These are phyloP conservation scores for Leishmania mexicana DNA, from an alignment of 208 protist genomes.

Conservation along the genomic window DNA sequence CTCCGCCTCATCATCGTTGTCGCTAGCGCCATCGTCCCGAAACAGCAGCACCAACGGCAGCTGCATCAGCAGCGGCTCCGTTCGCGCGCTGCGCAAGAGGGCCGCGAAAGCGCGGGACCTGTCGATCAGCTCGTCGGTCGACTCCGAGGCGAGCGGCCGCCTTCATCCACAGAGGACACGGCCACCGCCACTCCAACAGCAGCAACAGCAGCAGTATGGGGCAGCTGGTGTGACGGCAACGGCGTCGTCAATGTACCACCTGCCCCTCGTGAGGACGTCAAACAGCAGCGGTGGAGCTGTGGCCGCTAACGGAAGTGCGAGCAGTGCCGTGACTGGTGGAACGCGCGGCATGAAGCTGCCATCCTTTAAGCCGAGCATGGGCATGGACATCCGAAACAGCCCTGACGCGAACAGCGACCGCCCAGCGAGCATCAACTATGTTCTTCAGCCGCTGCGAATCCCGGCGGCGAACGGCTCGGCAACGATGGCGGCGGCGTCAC, in stretches of 20 bases:
- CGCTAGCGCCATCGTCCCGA: slow-evolving; percentile 20
- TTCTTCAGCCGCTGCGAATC: slow-evolving; percentile 4
- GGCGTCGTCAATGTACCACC: not conserved
- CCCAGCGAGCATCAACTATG: slow-evolving; percentile 9
- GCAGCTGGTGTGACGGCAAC: not conserved
- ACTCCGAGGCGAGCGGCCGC: slow-evolving; percentile 10
- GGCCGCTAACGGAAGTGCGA: not conserved
- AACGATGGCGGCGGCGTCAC: not conserved
- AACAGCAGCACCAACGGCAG: slow-evolving; percentile 22
- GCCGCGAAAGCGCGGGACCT: slow-evolving; percentile 26
- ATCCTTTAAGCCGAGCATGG: slow-evolving; percentile 9
- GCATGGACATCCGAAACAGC: slow-evolving; percentile 20
- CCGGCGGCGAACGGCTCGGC: not conserved
- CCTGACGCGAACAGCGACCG: slow-evolving; percentile 25
- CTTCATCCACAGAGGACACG: not conserved
- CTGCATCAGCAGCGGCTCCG: slow-evolving; percentile 16
- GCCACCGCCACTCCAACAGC: not conserved
- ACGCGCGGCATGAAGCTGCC: slow-evolving; percentile 14
- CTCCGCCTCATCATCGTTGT: slow-evolving; percentile 20
- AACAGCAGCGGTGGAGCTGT: not conserved
- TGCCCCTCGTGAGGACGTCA: not conserved
- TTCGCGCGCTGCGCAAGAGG: slow-evolving; percentile 24
- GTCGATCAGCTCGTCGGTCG: slow-evolving; percentile 23
- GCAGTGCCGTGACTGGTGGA: not conserved
- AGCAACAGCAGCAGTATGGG: not conserved